Percentiles rank a stretch among this genome's conserved stretches.
Evolutionary conservation across 805 yeast species (phyloP).

Genomic region (Myxozyma neotropica): DNA sequence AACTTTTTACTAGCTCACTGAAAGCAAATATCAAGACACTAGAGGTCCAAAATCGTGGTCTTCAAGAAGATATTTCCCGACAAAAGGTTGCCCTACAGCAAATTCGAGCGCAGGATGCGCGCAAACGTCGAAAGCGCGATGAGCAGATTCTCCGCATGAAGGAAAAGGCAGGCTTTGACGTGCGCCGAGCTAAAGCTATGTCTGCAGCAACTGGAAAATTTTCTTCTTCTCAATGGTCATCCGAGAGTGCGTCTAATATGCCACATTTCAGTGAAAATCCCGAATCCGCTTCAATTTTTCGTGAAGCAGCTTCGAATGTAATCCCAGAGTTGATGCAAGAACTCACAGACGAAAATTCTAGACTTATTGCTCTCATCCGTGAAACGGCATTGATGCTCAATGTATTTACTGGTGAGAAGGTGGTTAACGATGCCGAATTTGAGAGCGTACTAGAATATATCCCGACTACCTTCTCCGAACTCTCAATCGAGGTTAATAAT

Average conservation of each 20-base stretch:
- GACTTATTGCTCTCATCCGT: slow-evolving; percentile 25
- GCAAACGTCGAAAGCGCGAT: slow-evolving; percentile 30
- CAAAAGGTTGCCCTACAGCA: slow-evolving; percentile 24
- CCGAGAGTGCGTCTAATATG: slow-evolving; percentile 4
- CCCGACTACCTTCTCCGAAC: slow-evolving; percentile 27
- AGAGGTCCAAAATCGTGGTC: slow-evolving; percentile 18
- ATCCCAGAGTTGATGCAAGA: slow-evolving; percentile 28
- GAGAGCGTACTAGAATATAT: slow-evolving; percentile 19
- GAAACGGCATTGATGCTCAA: slow-evolving; percentile 30
- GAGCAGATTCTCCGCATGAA: slow-evolving; percentile 32
- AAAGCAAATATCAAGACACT: slow-evolving; percentile 17
- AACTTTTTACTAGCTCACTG: slow-evolving; percentile 1
- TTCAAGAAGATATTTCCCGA: slow-evolving; percentile 25
- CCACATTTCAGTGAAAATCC: slow-evolving; percentile 16
- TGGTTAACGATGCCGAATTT: slow-evolving; percentile 20
- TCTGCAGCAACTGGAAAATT: slow-evolving; percentile 23
- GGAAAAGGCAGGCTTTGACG: slow-evolving; percentile 33
- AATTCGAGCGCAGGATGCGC: slow-evolving; percentile 28
- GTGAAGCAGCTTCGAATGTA: slow-evolving; percentile 10
- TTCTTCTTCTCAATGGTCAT: slow-evolving; percentile 5
- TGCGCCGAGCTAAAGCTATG: slow-evolving; percentile 21
- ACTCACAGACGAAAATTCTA: slow-evolving; percentile 28
- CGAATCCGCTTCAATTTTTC: slow-evolving; percentile 14
- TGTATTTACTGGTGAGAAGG: slow-evolving; percentile 27
- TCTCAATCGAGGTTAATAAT: slow-evolving; percentile 31